Percentiles rank a stretch among this genome's conserved stretches.
Evolutionary conservation across 2,329 filamentous ascomycete species (phyloP).

Genomic region (Lasiodiplodia hormozganensis): DNA sequence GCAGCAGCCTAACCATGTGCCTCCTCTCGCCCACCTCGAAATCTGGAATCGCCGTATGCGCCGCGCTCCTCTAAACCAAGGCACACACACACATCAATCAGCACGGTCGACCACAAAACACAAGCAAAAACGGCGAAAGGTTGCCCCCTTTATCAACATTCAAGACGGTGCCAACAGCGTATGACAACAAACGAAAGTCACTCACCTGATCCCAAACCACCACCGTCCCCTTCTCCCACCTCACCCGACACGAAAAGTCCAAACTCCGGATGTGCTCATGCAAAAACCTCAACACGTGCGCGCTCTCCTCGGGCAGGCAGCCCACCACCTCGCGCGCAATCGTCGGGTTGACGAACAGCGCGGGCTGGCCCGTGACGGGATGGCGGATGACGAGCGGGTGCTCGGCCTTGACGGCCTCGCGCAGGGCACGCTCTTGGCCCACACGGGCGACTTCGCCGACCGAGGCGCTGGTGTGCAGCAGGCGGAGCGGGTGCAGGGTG

Average conservation of each 20-base stretch:
- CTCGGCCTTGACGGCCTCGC: not conserved
- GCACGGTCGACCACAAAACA: not conserved
- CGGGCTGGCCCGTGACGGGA: not conserved
- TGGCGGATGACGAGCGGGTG: slow-evolving; percentile 11
- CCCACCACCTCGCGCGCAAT: slow-evolving; percentile 10
- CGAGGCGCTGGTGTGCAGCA: slow-evolving; percentile 9
- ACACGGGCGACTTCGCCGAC: slow-evolving; percentile 23
- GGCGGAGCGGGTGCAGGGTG: slow-evolving; percentile 27
- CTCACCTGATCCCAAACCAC: slow-evolving; percentile 26
- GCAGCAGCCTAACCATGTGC: slow-evolving; percentile 22
- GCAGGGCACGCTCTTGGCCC: not conserved
- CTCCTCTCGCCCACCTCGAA: slow-evolving; percentile 17
- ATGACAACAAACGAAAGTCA: not conserved
- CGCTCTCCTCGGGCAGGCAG: not conserved
- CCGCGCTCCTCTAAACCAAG: slow-evolving; percentile 6
- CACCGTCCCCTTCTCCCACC: slow-evolving; percentile 19
- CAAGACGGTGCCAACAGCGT: too few species aligned
- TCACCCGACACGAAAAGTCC: slow-evolving; percentile 14
- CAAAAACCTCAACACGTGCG: slow-evolving; percentile 5
- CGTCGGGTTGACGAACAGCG: slow-evolving; percentile 17
- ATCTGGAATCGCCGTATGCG: slow-evolving; percentile 23
- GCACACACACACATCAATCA: not conserved
- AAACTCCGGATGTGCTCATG: not conserved
- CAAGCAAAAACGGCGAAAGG: not conserved
- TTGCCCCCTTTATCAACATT: too few species aligned